phyloP scores from a whole-genome alignment of 805 yeast species.

The Starmerella apis region DNA sequence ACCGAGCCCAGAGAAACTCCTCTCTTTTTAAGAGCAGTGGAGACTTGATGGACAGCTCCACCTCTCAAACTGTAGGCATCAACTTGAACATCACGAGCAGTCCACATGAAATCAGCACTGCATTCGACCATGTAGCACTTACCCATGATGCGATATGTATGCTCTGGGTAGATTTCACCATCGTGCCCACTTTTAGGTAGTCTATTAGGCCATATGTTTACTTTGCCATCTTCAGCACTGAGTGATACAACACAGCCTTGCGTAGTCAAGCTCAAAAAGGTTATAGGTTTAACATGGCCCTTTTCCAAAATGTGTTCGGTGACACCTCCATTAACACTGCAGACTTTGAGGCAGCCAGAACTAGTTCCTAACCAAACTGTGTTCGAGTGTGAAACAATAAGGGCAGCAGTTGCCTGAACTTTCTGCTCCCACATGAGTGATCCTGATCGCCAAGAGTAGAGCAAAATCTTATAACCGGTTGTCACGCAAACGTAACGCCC shows the following conservation, averaged over 20 bases:
- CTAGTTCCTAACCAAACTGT: conserved; percentile 17
- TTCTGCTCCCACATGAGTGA: conserved; percentile 19
- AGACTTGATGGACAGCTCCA: conserved; percentile 13
- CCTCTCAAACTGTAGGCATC: conserved; percentile 28
- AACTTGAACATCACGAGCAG: conserved; percentile 30
- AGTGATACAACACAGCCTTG: conserved; percentile 22
- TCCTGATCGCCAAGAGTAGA: conserved; percentile 17
- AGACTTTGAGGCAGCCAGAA: conserved; percentile 6
- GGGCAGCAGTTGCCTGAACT: conserved; percentile 4
- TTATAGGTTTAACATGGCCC: conserved; percentile 17
- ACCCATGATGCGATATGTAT: conserved; percentile 6
- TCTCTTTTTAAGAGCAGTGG: conserved; percentile 17
- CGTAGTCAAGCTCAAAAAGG: conserved; percentile 2
- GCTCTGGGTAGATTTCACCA: conserved; percentile 22
- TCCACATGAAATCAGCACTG: conserved; percentile 28
- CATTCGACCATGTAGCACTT: conserved; percentile 5
- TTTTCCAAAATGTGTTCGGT: conserved; percentile 1
- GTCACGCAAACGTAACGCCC: conserved; percentile 12
- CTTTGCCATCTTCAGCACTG: conserved; percentile 33
- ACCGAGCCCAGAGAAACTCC: conserved; percentile 19
- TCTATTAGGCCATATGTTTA: conserved; percentile 30
- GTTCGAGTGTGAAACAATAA: conserved; percentile 7
- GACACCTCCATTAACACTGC: neutral
- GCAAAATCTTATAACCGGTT: conserved; percentile 7
- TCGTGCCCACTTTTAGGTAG: neutral